Base-by-base conservation (phyloP, 2,329 filamentous ascomycete genomes). In the Penicillium decumbens region DNA sequence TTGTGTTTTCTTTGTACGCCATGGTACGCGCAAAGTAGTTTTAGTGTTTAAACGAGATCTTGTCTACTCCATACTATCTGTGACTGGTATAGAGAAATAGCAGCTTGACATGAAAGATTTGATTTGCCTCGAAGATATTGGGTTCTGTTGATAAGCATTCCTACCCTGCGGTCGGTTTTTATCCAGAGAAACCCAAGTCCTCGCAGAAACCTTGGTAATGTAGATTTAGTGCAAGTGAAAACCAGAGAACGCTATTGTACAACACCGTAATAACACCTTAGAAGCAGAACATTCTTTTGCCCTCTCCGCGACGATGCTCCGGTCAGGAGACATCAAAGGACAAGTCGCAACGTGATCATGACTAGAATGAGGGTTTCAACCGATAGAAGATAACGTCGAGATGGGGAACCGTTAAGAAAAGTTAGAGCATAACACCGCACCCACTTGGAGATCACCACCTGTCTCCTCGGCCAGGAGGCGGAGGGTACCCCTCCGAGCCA, bases 381-480 rank as follows among this genome's bases (percentile, higher is more conserved):
- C 32, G 15, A 28, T 28, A 41, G 37, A 23, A 43, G 41, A 42
- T 18, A 18, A 40, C 15, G 33, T 37, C 15, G 33, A 47, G 39
- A 44, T 13, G 33, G 37, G 18, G 44, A 39, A 41, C 9, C 42
- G 35, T 44, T 39, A 46, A 37, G 18, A 43, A 42, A 49, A 41
- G 18, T 37, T 5, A 37, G 9, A 52, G 53, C 45, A 56, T 38
- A 29, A 50, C 23, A 42, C 29, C 43, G 28, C 38, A 49, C 12
- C 33, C 9, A 37, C 3, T 37, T 7, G 28, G 13, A 25, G 40
- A 47, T 62, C 54, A 66, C 53, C 65, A 65, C 50, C 53, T 52
- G n/a, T 68, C 63, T 15, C 62, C 64, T 43, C 59, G 57, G 9
- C 65, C 63, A 10, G 66, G 62, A 23, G 65, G 62, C 18, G 62